phyloP scores from a whole-genome alignment of 768 basidiomycete species.

The Suillus alpinus region DNA sequence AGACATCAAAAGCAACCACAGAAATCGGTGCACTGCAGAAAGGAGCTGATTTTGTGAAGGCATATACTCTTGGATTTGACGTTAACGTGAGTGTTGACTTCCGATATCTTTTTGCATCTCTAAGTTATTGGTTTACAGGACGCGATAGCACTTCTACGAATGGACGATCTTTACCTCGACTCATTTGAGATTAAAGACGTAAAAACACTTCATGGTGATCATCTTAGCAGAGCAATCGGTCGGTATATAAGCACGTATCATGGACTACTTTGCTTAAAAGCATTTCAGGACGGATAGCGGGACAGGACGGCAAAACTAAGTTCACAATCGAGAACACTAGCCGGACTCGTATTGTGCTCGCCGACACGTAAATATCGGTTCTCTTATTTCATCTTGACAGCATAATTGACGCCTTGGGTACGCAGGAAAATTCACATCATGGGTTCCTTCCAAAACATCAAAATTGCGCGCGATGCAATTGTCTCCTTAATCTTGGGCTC shows the following conservation, averaged over 20 bases:
- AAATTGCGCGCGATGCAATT: slow-evolving; percentile 93
- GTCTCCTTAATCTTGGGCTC: slow-evolving; percentile 94
- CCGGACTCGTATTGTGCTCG: slow-evolving; percentile 95
- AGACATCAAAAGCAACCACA: slow-evolving; percentile 95
- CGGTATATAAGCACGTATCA: slow-evolving; percentile 11
- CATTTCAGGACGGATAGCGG: slow-evolving; percentile 85
- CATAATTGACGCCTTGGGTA: slow-evolving; percentile 6
- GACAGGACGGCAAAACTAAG: slow-evolving; percentile 97
- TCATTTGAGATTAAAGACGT: slow-evolving; percentile 99
- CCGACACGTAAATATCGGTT: slow-evolving; percentile 76
- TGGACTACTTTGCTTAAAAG: slow-evolving; percentile 7
- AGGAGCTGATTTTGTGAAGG: slow-evolving; percentile 95
- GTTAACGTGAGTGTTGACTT: slow-evolving; percentile 66
- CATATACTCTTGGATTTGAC: slow-evolving; percentile 92
- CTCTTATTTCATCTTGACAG: slow-evolving; percentile 7
- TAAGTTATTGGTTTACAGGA: slow-evolving; percentile 51
- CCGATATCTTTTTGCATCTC: neutral
- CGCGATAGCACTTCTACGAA: slow-evolving; percentile 87
- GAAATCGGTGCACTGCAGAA: slow-evolving; percentile 93
- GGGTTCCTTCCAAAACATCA: slow-evolving; percentile 98
- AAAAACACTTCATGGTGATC: slow-evolving; percentile 96
- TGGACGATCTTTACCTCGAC: slow-evolving; percentile 97
- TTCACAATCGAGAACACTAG: slow-evolving; percentile 98
- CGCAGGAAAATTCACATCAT: slow-evolving; percentile 95
- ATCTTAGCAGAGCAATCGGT: slow-evolving; percentile 97